These are phyloP conservation scores for Aspergillus kassunensis DNA, from an alignment of 495 filamentous ascomycete species.

Conservation along the genomic window DNA sequence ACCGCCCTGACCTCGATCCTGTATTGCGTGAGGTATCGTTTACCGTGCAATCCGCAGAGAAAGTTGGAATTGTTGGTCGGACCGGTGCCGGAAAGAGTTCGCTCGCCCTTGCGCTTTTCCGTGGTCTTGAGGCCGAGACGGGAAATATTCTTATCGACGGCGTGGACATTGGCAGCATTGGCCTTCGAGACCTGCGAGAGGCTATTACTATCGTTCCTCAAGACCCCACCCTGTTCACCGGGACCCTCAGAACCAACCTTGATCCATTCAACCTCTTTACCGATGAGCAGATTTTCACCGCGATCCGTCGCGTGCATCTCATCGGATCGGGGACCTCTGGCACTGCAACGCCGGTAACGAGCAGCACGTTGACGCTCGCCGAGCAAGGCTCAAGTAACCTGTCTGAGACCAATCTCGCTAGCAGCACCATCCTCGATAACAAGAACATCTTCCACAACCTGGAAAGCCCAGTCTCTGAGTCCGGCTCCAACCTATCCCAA, in stretches of 20 bases:
- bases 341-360: conserved; percentile 39
- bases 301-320: conserved; percentile 85
- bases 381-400: conserved; percentile 20
- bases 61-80: conserved; percentile 93
- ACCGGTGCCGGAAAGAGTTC: conserved; percentile 98
- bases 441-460: conserved; percentile 94
- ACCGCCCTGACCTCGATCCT: conserved; percentile 79
- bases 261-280: conserved; percentile 92
- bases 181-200: conserved; percentile 85
- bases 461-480: conserved; percentile 79
- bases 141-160: conserved; percentile 90
- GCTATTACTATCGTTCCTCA: conserved; percentile 97
- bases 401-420: conserved; percentile 39
- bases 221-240: conserved; percentile 95
- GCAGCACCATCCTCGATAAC: conserved; percentile 54
- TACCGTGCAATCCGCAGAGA: conserved; percentile 80
- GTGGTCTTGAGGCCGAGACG: conserved; percentile 87
- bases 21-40: conserved; percentile 83
- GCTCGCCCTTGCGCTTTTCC: conserved; percentile 90
- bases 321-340: conserved; percentile 60
- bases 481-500: conserved; percentile 93
- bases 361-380: conserved; percentile 27
- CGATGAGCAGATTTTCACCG: conserved; percentile 85
- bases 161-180: conserved; percentile 83
- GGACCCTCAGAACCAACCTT: conserved; percentile 90